These are phyloP conservation scores for Microcera coccophila DNA, from an alignment of 2,329 filamentous ascomycete genomes.

Conservation along the genomic window DNA sequence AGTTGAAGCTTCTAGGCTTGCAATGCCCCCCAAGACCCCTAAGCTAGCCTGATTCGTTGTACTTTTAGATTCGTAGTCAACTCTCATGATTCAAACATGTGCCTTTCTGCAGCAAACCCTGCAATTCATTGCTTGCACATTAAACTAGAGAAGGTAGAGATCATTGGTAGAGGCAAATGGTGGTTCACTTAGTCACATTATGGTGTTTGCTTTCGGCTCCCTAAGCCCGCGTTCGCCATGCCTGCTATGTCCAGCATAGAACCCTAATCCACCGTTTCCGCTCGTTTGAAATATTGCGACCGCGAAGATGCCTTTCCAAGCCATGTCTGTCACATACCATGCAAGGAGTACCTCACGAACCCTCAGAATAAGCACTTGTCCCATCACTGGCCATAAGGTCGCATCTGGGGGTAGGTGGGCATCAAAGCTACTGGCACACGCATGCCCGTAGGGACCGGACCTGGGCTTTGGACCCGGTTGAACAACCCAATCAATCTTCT, in stretches of 20 bases:
- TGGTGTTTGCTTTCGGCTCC: no score
- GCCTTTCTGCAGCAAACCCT: no score
- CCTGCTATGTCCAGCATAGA: slow-evolving; percentile 23
- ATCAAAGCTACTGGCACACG: slow-evolving; percentile 34
- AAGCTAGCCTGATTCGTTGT: no score
- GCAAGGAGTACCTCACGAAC: slow-evolving; percentile 6
- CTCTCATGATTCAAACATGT: no score
- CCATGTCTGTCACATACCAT: neutral
- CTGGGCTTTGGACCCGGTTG: slow-evolving; percentile 50
- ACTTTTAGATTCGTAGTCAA: no score
- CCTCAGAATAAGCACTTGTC: slow-evolving; percentile 4
- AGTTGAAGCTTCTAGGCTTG: no score
- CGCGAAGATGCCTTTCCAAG: slow-evolving; percentile 9
- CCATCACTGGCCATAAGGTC: slow-evolving; percentile 31
- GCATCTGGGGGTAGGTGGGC: slow-evolving; percentile 37
- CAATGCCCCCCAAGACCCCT: no score
- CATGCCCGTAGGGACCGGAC: slow-evolving; percentile 26
- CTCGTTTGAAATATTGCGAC: slow-evolving; percentile 24
- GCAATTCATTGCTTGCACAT: no score
- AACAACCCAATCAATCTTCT: slow-evolving; percentile 76
- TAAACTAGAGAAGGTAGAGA: no score
- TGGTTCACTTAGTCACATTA: neutral
- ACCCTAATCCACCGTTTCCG: slow-evolving; percentile 10
- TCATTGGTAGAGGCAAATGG: neutral
- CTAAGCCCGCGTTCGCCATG: no score